A percentile compares a stretch with the other conserved stretches of the same genome.
Evolutionary conservation across 2,329 filamentous ascomycete species (phyloP).

Genomic region (Penicillium sp.): DNA sequence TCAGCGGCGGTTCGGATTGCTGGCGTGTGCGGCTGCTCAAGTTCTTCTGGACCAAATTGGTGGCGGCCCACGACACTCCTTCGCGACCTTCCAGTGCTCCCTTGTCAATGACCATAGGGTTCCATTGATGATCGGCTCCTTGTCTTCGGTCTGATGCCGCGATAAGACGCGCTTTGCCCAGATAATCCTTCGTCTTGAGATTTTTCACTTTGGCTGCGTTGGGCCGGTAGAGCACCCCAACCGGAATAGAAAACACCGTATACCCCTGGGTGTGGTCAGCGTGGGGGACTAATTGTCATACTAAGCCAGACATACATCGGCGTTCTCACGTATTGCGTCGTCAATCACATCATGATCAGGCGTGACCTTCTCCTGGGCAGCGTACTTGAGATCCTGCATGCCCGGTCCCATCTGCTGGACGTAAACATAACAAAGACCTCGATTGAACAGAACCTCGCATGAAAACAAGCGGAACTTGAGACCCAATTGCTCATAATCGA

Average conservation of each 20-base stretch:
- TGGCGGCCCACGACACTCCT: constrained; percentile 83
- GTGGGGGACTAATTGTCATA: too few species aligned
- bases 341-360: constrained; percentile 97
- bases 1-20: constrained; percentile 74
- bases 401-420: constrained; percentile 85
- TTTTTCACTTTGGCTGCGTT: constrained; percentile 99
- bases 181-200: constrained; percentile 93
- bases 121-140: constrained; percentile 64
- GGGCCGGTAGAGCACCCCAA: constrained; percentile 88
- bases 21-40: constrained; percentile 69
- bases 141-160: constrained; percentile 73
- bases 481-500: constrained; percentile 94
- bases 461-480: constrained; percentile 95
- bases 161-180: constrained; percentile 90
- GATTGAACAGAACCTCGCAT: constrained; percentile 95
- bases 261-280: constrained; percentile 62
- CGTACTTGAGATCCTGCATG: constrained; percentile 83
- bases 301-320: constrained; percentile 62
- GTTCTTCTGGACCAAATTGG: constrained; percentile 84
- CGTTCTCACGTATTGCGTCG: constrained; percentile 87
- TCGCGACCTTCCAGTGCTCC: constrained; percentile 66
- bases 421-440: constrained; percentile 95
- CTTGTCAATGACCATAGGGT: constrained; percentile 65
- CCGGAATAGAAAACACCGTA: constrained; percentile 96
- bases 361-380: constrained; percentile 91